Evolutionary conservation across 129 eudicot species (phyloP).

Genomic region (Silybum marianum): DNA sequence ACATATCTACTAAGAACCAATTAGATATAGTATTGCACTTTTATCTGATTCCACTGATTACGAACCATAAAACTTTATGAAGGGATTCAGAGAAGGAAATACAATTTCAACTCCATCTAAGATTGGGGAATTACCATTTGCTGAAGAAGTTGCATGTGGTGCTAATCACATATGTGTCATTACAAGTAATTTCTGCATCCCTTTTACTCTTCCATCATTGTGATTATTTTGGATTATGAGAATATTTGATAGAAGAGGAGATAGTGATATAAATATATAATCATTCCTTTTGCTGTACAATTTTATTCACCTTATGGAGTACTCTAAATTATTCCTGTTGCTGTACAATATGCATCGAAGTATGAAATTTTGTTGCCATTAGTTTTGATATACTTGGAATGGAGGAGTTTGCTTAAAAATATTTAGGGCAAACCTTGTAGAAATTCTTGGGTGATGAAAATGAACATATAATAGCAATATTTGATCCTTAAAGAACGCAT

Average conservation of each 20-base stretch:
- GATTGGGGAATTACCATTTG: slow-evolving; percentile 56
- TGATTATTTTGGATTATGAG: not conserved
- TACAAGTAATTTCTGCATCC: slow-evolving; percentile 52
- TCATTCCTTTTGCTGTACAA: not conserved
- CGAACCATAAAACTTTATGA: slow-evolving; percentile 6
- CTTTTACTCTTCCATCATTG: not conserved
- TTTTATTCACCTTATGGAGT: not conserved
- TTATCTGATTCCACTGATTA: slow-evolving; percentile 16
- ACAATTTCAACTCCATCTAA: slow-evolving; percentile 54
- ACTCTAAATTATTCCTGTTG: not conserved
- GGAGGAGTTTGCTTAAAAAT: not conserved
- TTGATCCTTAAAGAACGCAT: not conserved
- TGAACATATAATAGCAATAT: not conserved
- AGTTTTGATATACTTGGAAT: not conserved
- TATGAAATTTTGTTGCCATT: not conserved
- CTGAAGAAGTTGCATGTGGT: slow-evolving; percentile 89
- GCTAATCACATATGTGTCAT: slow-evolving; percentile 93
- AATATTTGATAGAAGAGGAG: not conserved
- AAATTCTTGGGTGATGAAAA: not conserved
- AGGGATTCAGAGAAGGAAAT: slow-evolving; percentile 71
- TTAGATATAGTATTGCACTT: not conserved
- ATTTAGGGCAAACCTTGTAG: not conserved
- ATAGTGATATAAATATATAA: not conserved
- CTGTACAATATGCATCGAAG: not conserved
- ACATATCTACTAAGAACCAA: not conserved